Percentiles rank a stretch among this genome's conserved stretches.
Evolutionary conservation across 768 basidiomycete genomes (phyloP).

Genomic region (Hemileccinum impolitum): DNA sequence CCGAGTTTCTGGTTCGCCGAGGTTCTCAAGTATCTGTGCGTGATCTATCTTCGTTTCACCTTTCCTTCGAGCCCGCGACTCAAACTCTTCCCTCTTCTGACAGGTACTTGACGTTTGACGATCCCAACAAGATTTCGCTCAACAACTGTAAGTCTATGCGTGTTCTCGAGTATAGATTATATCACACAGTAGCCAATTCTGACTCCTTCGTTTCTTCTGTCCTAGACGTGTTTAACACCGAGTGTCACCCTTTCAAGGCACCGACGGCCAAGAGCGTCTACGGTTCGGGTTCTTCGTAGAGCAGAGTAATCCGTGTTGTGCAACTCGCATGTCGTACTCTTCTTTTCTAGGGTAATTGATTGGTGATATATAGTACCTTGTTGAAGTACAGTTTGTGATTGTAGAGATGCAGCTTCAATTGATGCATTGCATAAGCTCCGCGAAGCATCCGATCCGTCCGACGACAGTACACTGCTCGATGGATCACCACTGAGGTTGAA

Average conservation of each 20-base stretch:
- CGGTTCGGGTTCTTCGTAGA: conserved; percentile 16
- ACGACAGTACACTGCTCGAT: too few species aligned
- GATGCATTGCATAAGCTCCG: too few species aligned
- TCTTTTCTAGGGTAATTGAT: too few species aligned
- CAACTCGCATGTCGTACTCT: too few species aligned
- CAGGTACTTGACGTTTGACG: conserved; percentile 71
- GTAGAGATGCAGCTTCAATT: too few species aligned
- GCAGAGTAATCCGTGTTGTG: too few species aligned
- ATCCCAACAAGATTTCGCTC: conserved; percentile 58
- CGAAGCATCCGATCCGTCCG: too few species aligned
- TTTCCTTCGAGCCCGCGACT: too few species aligned
- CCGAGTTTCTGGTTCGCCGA: conserved; percentile 73
- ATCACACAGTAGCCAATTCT: neutral
- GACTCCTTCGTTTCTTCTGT: neutral
- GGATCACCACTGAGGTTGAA: too few species aligned
- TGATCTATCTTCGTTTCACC: too few species aligned
- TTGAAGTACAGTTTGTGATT: too few species aligned
- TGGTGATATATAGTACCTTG: too few species aligned
- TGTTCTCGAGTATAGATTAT: neutral
- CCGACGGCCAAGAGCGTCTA: conserved; percentile 40
- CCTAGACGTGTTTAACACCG: conserved; percentile 69
- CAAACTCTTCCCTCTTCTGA: neutral
- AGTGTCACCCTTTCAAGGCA: conserved; percentile 64
- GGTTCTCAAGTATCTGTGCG: conserved; percentile 69
- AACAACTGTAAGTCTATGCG: conserved; percentile 47